Evolutionary conservation across 2,329 filamentous ascomycete genomes (phyloP), one percentile per base, ranked within the genome.

Genomic region (Trichophyton simii): DNA sequence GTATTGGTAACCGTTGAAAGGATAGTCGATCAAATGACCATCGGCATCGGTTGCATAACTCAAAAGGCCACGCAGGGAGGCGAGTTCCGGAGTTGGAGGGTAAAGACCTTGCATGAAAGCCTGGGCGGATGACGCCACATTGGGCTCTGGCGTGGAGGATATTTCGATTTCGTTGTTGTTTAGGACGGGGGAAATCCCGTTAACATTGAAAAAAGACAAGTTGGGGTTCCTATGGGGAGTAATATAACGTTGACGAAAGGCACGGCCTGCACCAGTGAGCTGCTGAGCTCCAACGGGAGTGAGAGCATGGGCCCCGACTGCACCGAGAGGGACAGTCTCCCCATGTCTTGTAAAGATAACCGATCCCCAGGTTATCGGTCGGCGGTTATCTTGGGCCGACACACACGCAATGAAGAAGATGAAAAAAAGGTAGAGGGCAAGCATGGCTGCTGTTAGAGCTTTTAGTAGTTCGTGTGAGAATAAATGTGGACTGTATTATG

Each of bases 21-120:
- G 83, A 55, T 72, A 75, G 31, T 77, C 71, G 7, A 80, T 67
- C 42, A 70, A 69, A 1, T 72, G 73, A 1, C 78, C 77, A 69
- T 84, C 80, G 22, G 80, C 68, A 8, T 76, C 75, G n/a, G 74
- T 70, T 4, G 71, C 67, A 62, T 75, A 71, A 22, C 73, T 66
- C 42, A 70, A 65, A 59, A 69, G 68, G 20, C 69, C 68, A 55
- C 68, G 65, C 60, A 71, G 71, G 57, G 69, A 70, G 3, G 73
- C 70, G 2, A 70, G 68, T 57, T 71, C 69, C 1, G 67, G 67
- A 2, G 75, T 65, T 11, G 82, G 81, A 38, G 83, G 83, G 68
- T 84, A 85, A 8, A 85, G 71, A 6, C 81, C 82, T 68, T 85
- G 82, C 75, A 85, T 77, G 66, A 85, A 85, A 2, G 83, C 82